These are phyloP conservation scores for Phyllostachys edulis DNA, from an alignment of 176 grass and related monocot species.

Conservation along the genomic window DNA sequence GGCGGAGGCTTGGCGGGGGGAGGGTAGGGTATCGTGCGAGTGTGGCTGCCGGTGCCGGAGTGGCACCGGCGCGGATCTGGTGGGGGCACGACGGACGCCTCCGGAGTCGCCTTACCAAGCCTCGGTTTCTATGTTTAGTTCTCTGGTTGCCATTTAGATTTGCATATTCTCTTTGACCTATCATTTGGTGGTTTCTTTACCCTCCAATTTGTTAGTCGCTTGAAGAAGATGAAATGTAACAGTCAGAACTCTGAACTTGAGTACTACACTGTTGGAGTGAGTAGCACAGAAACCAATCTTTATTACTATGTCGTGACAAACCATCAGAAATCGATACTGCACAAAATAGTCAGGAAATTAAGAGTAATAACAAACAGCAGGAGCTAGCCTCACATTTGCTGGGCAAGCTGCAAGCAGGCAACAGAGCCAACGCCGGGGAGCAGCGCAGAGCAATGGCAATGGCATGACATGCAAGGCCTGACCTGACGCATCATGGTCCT, in stretches of 20 bases:
- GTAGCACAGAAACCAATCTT: background rate
- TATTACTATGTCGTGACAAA: background rate
- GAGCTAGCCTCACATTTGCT: background rate
- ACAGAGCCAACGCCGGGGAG: background rate
- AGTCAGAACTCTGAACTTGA: background rate
- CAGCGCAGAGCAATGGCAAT: background rate
- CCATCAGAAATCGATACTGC: background rate
- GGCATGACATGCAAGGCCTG: conserved; percentile 23
- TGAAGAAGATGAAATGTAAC: background rate
- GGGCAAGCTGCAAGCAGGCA: background rate
- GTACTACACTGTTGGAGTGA: background rate
- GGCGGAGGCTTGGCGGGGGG: too few species aligned
- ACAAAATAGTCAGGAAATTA: background rate
- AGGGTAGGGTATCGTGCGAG: too few species aligned
- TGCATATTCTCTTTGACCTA: background rate
- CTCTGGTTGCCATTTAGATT: background rate
- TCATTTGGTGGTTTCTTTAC: background rate
- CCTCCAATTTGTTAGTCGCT: background rate
- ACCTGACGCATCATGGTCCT: conserved; percentile 14
- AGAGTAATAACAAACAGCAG: background rate
- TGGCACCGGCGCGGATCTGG: too few species aligned
- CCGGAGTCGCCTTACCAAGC: too few species aligned
- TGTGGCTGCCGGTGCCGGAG: too few species aligned
- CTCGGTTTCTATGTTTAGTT: too few species aligned
- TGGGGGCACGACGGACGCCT: too few species aligned